phyloP scores from a whole-genome alignment of 495 filamentous ascomycete genomes.

The Hypoxylon subgilvum region DNA sequence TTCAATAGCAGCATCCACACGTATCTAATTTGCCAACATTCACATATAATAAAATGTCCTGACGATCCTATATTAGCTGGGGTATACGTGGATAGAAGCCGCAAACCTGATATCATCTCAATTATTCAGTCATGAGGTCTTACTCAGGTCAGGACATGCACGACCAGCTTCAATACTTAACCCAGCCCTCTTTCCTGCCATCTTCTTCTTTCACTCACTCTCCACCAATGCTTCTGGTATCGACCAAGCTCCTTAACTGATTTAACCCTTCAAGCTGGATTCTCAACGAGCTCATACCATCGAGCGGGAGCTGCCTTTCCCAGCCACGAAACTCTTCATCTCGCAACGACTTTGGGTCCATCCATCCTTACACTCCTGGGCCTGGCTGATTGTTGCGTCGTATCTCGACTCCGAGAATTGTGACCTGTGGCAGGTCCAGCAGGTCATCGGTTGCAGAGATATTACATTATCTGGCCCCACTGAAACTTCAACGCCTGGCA shows the following conservation, averaged over 20 bases:
- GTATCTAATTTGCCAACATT: too few species aligned
- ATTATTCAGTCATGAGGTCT: not conserved
- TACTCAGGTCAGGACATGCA: not conserved
- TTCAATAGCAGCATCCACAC: too few species aligned
- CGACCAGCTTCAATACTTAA: not conserved
- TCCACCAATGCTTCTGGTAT: not conserved
- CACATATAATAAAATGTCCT: too few species aligned
- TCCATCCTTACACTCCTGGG: conserved; percentile 33
- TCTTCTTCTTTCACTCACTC: not conserved
- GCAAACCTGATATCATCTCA: too few species aligned
- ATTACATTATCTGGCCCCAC: not conserved
- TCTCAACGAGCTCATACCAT: conserved; percentile 1
- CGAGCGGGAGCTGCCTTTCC: conserved; percentile 36
- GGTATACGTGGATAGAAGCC: not conserved
- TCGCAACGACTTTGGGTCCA: conserved; percentile 29
- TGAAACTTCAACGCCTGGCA: not conserved
- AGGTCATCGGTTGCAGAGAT: conserved; percentile 28
- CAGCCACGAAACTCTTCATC: conserved; percentile 41
- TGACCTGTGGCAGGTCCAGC: conserved; percentile 39
- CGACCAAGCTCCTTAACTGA: conserved; percentile 2
- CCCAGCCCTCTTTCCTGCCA: not conserved
- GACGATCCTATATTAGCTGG: too few species aligned
- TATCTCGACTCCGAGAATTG: conserved; percentile 37
- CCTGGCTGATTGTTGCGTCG: conserved; percentile 40
- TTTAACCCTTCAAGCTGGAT: conserved; percentile 33